Base-by-base conservation (phyloP, 345 rosid genomes). In the Populus ilicifolia region DNA sequence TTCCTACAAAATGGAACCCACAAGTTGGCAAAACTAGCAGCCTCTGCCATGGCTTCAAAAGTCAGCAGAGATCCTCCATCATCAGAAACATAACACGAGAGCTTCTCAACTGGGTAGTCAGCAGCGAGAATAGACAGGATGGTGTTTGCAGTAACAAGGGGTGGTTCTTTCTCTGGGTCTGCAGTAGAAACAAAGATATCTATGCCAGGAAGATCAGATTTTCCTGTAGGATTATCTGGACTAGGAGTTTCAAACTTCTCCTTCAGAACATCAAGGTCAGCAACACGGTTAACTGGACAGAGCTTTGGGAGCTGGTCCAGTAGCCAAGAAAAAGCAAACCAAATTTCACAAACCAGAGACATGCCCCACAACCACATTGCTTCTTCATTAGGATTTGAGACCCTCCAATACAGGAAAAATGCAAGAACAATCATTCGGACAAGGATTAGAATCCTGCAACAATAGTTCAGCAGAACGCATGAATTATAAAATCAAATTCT, bases 1-100 rank as follows among this genome's bases (percentile, higher is more conserved):
- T 94, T 94, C 80, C 92, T 75, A 75, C 97, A 94, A 75, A 94
- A 94, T n/a, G 97, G 98, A 5, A 94, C 94, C 98, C 98, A 92
- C 54, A 78, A 69, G 54, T 81, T 85, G 14, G 97, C 96, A 73
- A 92, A 94, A 86, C 97, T 90, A 50, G 93, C 97, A 0, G 97
- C 96, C 83, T 94, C 98, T 0, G 98, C 96, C 91, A 92, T 92
- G 77, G 97, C 94, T 86, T 93, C 98, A 72, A 94, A 94, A 10
- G 98, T 94, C 7, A 94, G 78, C 59, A 94, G 89, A 0, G 98
- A 84, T 20, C 93, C 95, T 50, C 96, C 97, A 78, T 94, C 98
- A 62, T 94, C 97, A 10, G 98, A 94, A 12, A 92, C 81, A 46
- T 92, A 94, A 67, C 96, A 92, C 3, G 98, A 86, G 16, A 94